Evolutionary conservation across 179 eudicot species (phyloP).

Genomic region (Actinidia arguta): DNA sequence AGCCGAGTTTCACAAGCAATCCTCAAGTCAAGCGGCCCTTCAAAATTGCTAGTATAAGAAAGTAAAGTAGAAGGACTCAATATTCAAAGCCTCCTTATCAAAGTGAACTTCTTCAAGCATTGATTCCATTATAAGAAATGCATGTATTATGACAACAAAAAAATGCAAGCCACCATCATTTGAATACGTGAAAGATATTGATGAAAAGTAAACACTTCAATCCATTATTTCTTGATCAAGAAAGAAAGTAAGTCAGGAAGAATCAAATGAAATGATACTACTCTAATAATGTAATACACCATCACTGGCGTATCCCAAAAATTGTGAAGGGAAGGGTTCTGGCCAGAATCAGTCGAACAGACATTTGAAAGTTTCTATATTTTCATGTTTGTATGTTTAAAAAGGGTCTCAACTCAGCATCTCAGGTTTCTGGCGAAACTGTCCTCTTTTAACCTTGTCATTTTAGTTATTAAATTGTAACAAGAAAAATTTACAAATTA

Average conservation of each 20-base stretch:
- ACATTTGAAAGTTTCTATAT: too few species aligned
- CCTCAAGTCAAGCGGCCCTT: too few species aligned
- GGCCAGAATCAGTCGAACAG: not conserved
- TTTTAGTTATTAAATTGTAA: conserved; percentile 4
- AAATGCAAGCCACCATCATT: conserved; percentile 9
- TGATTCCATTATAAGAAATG: conserved; percentile 67
- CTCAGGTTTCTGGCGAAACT: not conserved
- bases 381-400: not conserved
- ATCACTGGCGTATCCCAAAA: conserved; percentile 4
- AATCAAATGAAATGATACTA: not conserved
- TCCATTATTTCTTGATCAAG: not conserved
- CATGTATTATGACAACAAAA: conserved; percentile 2
- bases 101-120: conserved; percentile 99
- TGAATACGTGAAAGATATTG: not conserved
- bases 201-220: not conserved
- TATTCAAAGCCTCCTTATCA: conserved; percentile 84
- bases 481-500: not conserved
- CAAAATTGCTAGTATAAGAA: too few species aligned
- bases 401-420: not conserved
- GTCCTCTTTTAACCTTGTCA: not conserved
- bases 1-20: too few species aligned
- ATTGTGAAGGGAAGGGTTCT: not conserved
- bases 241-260: not conserved
- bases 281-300: not conserved
- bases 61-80: too few species aligned